Percentiles rank a stretch among this genome's conserved stretches.
Evolutionary conservation across 2,329 filamentous ascomycete species (phyloP).

Genomic region (Epichloe aotearoae): DNA sequence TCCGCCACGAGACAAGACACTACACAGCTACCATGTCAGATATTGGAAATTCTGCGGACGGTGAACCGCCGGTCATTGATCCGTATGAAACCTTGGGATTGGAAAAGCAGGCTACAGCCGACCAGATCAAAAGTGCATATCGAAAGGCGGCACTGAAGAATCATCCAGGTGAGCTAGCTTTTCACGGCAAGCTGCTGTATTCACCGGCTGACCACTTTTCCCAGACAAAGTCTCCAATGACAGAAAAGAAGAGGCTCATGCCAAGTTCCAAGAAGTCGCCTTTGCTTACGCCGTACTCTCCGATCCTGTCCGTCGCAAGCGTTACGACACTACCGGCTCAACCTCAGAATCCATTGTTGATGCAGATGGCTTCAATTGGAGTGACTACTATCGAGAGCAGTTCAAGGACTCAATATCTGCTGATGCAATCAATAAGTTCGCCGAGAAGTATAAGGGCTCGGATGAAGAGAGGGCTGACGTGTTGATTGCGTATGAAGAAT

Average conservation of each 20-base stretch:
- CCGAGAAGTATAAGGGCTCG: slow-evolving; percentile 67
- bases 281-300: slow-evolving; percentile 92
- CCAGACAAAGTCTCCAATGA: slow-evolving; percentile 63
- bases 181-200: background rate
- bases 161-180: slow-evolving; percentile 54
- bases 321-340: slow-evolving; percentile 83
- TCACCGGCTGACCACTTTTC: background rate
- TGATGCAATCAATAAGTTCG: slow-evolving; percentile 63
- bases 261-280: slow-evolving; percentile 77
- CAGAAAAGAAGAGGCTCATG: slow-evolving; percentile 59
- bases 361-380: slow-evolving; percentile 77
- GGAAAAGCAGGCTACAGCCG: slow-evolving; percentile 54
- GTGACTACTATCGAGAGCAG: slow-evolving; percentile 75
- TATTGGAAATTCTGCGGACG: slow-evolving; percentile 38
- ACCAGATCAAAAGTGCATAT: slow-evolving; percentile 83
- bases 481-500: slow-evolving; percentile 59
- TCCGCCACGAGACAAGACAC: background rate
- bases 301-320: slow-evolving; percentile 63
- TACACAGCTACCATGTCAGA: slow-evolving; percentile 26
- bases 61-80: slow-evolving; percentile 49
- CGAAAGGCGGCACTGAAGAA: slow-evolving; percentile 78
- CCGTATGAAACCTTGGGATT: slow-evolving; percentile 74
- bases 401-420: slow-evolving; percentile 63
- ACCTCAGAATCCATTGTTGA: slow-evolving; percentile 73
- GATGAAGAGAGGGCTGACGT: slow-evolving; percentile 75